These are phyloP conservation scores for Mariannaea sp. DNA, from an alignment of 2,329 filamentous ascomycete genomes.

Conservation along the genomic window DNA sequence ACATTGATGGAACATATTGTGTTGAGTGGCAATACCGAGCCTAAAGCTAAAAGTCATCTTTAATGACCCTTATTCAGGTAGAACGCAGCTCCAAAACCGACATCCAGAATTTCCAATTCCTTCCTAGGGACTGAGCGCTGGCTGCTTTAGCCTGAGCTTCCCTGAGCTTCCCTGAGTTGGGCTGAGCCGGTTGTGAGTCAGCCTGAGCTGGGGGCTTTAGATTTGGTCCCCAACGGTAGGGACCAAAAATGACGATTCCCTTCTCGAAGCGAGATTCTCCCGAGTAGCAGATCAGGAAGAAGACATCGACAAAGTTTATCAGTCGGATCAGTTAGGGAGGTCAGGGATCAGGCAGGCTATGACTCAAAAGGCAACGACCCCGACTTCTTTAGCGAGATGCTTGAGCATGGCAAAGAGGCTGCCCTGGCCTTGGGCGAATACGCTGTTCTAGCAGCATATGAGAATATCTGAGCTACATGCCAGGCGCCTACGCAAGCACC, in stretches of 20 bases:
- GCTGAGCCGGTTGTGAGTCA: too few species aligned
- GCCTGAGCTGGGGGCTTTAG: too few species aligned
- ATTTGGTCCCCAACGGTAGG: too few species aligned
- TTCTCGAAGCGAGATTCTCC: slow-evolving; percentile 25
- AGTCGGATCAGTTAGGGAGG: not conserved
- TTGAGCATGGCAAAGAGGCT: not conserved
- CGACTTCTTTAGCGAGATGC: not conserved
- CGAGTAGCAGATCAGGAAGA: slow-evolving; percentile 25
- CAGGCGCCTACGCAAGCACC: slow-evolving; percentile 12
- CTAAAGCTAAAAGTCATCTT: slow-evolving; percentile 16
- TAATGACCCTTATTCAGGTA: not conserved
- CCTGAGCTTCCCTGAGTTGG: too few species aligned
- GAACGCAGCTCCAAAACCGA: too few species aligned
- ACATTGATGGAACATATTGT: slow-evolving; percentile 28
- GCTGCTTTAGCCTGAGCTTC: not conserved
- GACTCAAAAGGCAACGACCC: not conserved
- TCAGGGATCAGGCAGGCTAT: not conserved
- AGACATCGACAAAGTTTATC: slow-evolving; percentile 16
- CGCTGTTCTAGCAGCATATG: not conserved
- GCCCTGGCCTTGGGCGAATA: slow-evolving; percentile 2
- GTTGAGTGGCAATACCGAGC: slow-evolving; percentile 5
- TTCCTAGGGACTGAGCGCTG: not conserved
- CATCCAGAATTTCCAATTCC: not conserved
- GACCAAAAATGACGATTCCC: slow-evolving; percentile 24
- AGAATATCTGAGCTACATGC: not conserved